Conservation (phyloP, 2,329 filamentous ascomycete species). For the Pestalotiopsis sp. region DNA sequence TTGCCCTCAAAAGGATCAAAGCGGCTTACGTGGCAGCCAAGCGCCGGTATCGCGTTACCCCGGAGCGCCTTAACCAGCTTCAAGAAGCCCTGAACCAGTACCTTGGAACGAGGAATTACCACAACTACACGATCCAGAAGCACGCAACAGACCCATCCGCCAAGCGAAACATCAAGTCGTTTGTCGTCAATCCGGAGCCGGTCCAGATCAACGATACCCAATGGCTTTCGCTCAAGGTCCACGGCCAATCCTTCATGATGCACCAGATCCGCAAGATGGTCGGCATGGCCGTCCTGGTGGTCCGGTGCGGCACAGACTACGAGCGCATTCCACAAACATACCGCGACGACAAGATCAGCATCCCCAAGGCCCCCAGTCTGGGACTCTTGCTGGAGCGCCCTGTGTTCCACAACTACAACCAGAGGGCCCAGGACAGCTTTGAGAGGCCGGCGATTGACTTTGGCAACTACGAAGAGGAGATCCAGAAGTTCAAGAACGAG, state of each 20-base stretch:
- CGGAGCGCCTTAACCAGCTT: constrained; percentile 70
- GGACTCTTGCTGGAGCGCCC: constrained; percentile 88
- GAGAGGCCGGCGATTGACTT: constrained; percentile 76
- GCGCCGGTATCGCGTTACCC: constrained; percentile 78
- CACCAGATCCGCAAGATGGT: constrained; percentile 99
- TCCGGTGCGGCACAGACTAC: constrained; percentile 79
- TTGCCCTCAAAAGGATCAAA: constrained; percentile 74
- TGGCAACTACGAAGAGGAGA: constrained; percentile 72
- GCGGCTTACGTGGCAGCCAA: constrained; percentile 81
- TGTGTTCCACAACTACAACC: constrained; percentile 89
- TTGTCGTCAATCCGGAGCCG: constrained; percentile 73
- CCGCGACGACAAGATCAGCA: constrained; percentile 71
- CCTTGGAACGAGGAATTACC: constrained; percentile 85
- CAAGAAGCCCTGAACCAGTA: constrained; percentile 76
- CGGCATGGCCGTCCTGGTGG: constrained; percentile 82
- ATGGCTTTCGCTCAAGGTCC: constrained; percentile 94
- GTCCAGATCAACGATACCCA: constrained; percentile 89
- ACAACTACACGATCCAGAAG: constrained; percentile 98
- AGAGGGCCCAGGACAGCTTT: constrained; percentile 64
- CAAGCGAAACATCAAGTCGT: constrained; percentile 90
- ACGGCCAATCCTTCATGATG: constrained; percentile 99
- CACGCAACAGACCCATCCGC: constrained; percentile 77
- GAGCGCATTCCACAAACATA: constrained; percentile 76
- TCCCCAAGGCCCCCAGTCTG: constrained; percentile 90
- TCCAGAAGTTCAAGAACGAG: constrained; percentile 86